A percentile compares a stretch with the other conserved stretches of the same genome.
phyloP scores from a whole-genome alignment of 75 land plant species.

The Cupressus sempervirens region DNA sequence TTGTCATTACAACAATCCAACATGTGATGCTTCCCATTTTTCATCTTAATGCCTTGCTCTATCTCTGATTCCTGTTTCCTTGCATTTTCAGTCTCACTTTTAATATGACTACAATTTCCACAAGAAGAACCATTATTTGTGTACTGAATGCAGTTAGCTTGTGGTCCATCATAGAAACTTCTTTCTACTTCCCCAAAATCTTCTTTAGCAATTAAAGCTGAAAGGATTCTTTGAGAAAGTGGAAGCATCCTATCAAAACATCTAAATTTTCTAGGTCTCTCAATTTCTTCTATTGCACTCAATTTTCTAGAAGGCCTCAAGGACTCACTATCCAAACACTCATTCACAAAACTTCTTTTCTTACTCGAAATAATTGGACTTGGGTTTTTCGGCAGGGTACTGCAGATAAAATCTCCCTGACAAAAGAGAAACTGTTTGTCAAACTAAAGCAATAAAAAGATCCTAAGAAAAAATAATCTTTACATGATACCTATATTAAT shows the following conservation, averaged over 20 bases:
- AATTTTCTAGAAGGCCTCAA: conserved; percentile 12
- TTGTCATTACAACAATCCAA: conserved; percentile 29
- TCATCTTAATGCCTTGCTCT: conserved; percentile 28
- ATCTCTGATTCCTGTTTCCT: conserved; percentile 38
- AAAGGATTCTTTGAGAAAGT: conserved; percentile 72
- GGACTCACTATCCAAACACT: conserved; percentile 21
- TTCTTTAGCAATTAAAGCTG: conserved; percentile 72
- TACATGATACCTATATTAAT: neutral
- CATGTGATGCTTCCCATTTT: conserved; percentile 18
- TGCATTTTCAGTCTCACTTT: conserved; percentile 24
- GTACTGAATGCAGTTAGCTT: conserved; percentile 23
- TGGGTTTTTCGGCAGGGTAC: neutral
- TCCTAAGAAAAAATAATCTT: neutral
- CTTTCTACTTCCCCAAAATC: conserved; percentile 35
- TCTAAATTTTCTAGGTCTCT: conserved; percentile 23
- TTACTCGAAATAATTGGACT: neutral
- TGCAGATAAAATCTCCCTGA: conserved; percentile 22
- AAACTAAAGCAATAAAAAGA: neutral
- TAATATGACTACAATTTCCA: conserved; percentile 31
- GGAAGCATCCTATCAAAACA: conserved; percentile 37
- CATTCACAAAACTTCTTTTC: conserved; percentile 17
- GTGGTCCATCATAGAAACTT: neutral
- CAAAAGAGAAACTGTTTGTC: conserved; percentile 16
- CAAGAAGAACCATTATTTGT: conserved; percentile 24
- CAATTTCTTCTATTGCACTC: conserved; percentile 16